These are phyloP conservation scores for Solanum neorickii DNA, from an alignment of 257 asterid species.

Conservation along the genomic window DNA sequence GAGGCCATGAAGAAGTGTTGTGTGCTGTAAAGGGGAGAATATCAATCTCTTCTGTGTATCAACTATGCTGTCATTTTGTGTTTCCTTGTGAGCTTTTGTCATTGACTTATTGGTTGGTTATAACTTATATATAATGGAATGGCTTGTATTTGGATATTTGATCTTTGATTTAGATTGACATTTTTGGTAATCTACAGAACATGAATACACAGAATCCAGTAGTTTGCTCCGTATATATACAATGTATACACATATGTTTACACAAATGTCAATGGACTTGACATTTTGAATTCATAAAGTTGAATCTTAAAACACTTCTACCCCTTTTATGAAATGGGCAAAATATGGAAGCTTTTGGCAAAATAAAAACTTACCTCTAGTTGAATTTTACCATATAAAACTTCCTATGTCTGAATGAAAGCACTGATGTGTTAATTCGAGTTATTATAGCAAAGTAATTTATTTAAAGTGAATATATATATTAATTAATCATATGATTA, in stretches of 20 bases:
- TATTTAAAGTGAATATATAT: neutral
- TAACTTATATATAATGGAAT: neutral
- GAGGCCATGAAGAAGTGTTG: neutral
- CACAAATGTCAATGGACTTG: neutral
- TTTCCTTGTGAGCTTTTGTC: neutral
- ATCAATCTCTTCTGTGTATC: neutral
- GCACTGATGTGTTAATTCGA: neutral
- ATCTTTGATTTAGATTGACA: neutral
- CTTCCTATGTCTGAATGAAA: neutral
- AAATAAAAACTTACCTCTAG: neutral
- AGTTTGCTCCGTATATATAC: neutral
- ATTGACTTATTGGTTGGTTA: neutral
- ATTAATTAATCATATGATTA: neutral
- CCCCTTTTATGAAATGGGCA: neutral
- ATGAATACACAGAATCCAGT: neutral
- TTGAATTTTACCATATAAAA: neutral
- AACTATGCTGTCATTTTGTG: neutral
- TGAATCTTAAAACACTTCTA: neutral
- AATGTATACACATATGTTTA: neutral
- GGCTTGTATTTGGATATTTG: neutral
- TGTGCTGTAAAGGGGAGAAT: neutral
- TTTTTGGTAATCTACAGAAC: neutral
- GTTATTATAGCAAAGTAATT: neutral
- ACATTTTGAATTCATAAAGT: neutral
- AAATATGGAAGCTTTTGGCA: neutral